Evolutionary conservation across 2,329 filamentous ascomycete genomes (phyloP), one percentile per base, ranked within the genome.

Genomic region (Diaporthe australafricana): DNA sequence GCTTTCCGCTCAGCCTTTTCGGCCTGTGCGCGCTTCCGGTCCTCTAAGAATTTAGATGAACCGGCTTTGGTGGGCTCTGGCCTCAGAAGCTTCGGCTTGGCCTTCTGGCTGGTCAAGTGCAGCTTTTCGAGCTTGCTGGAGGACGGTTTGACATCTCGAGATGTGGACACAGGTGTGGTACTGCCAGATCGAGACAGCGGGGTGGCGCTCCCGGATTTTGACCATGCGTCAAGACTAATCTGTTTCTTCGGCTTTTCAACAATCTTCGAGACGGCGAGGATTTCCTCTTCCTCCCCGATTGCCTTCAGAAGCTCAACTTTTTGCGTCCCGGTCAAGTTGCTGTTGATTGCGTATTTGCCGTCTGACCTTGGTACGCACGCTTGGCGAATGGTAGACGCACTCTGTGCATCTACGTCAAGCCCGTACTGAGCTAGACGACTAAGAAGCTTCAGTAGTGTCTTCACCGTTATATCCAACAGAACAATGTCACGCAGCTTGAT

Each of bases 401-500:
- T 87, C 5, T 85, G 85, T 17, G 88, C 80, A 47, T 91, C 89
- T 38, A 98, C 88, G 68, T 91, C 90, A 76, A 98, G 90, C 68
- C 89, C 87, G 63, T 94, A 92, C 75, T 95, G 92, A 50, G 91
- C 90, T n/a, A 99, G 85, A 27, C 94, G 92, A 17, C 89, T 89
- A 45, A 99, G 87, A 72, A 99, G 91, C 80, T 97, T 97, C 76
- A 91, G 90, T 40, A 98, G 89, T 35, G 98, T 88, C 35, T 91
- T 91, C 62, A 97, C 94, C 17, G 96, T 92, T 48, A 94, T 94
- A 72, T 89, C 91, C 45, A 96, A 92, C 9, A 99, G 88, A 81
- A 95, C 98, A 70, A 91, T 88, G 80, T 99, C 96, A 74, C 96
- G 93, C 5, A 99, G 87, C 71, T 96, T 91, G 69, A 99, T 88